phyloP scores from a whole-genome alignment of 768 basidiomycete genomes.

The Hemileccinum rubropunctum region DNA sequence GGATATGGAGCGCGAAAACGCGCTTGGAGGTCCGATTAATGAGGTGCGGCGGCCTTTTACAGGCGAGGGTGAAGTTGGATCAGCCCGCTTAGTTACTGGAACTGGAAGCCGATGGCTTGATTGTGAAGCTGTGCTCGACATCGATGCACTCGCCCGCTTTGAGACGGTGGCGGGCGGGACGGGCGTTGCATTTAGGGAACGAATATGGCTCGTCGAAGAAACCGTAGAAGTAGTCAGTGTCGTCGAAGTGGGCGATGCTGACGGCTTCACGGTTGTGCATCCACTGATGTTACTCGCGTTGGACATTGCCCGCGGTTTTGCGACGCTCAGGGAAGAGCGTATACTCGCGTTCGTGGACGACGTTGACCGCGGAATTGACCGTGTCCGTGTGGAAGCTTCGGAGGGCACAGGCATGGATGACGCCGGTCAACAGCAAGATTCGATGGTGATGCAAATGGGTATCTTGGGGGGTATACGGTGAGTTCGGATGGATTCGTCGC shows the following conservation, averaged over 20 bases:
- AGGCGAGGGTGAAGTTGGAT: conserved; percentile 28
- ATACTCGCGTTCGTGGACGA: conserved; percentile 22
- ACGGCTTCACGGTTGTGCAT: conserved; percentile 47
- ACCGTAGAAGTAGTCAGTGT: conserved; percentile 26
- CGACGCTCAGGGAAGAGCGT: conserved; percentile 42
- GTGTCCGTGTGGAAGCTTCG: conserved; percentile 49
- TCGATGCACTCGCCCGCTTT: conserved; percentile 39
- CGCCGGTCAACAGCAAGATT: conserved; percentile 1
- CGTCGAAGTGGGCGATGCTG: conserved; percentile 23
- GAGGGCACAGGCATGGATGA: conserved; percentile 40
- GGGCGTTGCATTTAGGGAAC: conserved; percentile 54
- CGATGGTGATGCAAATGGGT: conserved; percentile 10
- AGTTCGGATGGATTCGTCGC: conserved; percentile 11
- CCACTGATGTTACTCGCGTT: conserved; percentile 49
- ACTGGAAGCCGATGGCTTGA: conserved; percentile 39
- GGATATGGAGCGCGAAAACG: conserved; percentile 20
- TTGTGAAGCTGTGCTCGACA: conserved; percentile 36
- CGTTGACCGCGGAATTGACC: conserved; percentile 41
- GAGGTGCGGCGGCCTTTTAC: conserved; percentile 26
- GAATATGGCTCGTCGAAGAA: conserved; percentile 21
- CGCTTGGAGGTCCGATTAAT: conserved; percentile 29
- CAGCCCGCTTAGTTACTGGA: conserved; percentile 29
- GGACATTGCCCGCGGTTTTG: conserved; percentile 55
- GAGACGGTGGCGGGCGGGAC: conserved; percentile 33
- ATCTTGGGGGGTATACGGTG: conserved; percentile 15